phyloP scores from a whole-genome alignment of 2,329 filamentous ascomycete species.

The Chaetomiaceae sp. region DNA sequence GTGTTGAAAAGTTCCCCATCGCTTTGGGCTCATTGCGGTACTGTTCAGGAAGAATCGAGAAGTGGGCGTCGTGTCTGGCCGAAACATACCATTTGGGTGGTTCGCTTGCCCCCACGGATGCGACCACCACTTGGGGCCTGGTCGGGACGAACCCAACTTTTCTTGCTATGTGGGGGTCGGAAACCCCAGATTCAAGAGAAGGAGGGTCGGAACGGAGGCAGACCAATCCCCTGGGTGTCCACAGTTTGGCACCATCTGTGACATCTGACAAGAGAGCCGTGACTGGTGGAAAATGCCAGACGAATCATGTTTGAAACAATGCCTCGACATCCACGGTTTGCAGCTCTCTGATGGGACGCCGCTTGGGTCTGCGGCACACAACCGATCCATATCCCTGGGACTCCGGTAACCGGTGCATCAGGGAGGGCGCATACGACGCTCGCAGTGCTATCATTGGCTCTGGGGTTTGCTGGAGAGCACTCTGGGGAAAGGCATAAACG shows the following conservation, averaged over 20 bases:
- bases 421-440: background rate
- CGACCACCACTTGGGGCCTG: too few relatives aligned
- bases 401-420: background rate
- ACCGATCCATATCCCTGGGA: conserved; percentile 1
- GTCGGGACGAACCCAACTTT: too few relatives aligned
- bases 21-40: too few relatives aligned
- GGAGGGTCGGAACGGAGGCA: background rate
- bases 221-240: background rate
- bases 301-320: background rate
- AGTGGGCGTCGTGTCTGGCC: too few relatives aligned
- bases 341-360: background rate
- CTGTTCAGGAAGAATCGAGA: too few relatives aligned
- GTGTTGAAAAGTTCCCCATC: too few relatives aligned
- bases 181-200: background rate
- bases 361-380: background rate
- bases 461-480: background rate
- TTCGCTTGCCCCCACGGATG: background rate
- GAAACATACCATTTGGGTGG: too few relatives aligned
- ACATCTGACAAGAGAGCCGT: background rate
- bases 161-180: too few relatives aligned
- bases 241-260: background rate
- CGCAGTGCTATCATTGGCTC: background rate
- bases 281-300: background rate
- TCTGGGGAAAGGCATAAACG: too few relatives aligned
- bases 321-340: background rate